These are phyloP conservation scores for Nasturtium officinale DNA, from an alignment of 345 rosid genomes.

Conservation along the genomic window DNA sequence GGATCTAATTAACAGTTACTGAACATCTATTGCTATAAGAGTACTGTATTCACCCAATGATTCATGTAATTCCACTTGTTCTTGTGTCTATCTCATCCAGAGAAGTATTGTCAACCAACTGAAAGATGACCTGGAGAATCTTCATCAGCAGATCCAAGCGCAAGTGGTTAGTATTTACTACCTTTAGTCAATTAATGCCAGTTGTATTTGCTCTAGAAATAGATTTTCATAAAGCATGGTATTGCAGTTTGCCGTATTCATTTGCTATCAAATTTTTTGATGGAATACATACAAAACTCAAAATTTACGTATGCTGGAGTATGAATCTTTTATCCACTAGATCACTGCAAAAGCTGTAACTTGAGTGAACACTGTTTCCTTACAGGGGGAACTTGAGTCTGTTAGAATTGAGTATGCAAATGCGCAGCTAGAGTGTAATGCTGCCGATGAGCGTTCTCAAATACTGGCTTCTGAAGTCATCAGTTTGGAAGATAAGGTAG, in stretches of 20 bases:
- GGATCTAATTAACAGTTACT: conserved; percentile 17
- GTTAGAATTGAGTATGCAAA: conserved; percentile 65
- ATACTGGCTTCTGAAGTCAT: conserved; percentile 97
- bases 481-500: conserved; percentile 99
- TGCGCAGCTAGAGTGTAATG: conserved; percentile 82
- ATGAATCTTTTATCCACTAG: conserved; percentile 4
- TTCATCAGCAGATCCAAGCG: conserved; percentile 77
- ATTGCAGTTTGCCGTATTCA: conserved; percentile 1
- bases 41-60: background rate
- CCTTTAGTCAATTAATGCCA: conserved; percentile 12
- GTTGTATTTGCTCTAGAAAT: conserved; percentile 10
- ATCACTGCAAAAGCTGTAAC: conserved; percentile 11
- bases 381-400: conserved; percentile 88
- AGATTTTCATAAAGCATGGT: conserved; percentile 18
- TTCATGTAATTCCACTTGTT: conserved; percentile 21
- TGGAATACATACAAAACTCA: background rate
- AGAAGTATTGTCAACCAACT: conserved; percentile 90
- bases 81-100: conserved; percentile 49
- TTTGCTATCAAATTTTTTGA: conserved; percentile 13
- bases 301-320: background rate
- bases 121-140: conserved; percentile 81
- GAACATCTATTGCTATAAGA: background rate
- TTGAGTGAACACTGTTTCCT: conserved; percentile 23
- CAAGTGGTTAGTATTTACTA: conserved; percentile 63
- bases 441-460: conserved; percentile 91